Percentiles rank a stretch among this genome's conserved stretches.
phyloP scores from a whole-genome alignment of 495 filamentous ascomycete genomes.

The Xylaria telfairii region DNA sequence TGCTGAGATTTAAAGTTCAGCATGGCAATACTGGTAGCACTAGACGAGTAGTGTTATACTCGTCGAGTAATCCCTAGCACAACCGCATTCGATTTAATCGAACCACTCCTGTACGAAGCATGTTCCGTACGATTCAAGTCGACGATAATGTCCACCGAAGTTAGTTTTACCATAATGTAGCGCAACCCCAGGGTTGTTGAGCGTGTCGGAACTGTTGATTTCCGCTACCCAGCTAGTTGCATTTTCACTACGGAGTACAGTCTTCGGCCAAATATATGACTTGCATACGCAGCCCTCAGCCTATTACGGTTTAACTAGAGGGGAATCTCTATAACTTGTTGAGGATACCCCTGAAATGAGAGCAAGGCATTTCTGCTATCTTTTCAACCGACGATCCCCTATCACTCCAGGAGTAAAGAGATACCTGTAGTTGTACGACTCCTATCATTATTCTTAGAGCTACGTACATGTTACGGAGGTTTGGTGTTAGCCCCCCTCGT shows the following conservation, averaged over 20 bases:
- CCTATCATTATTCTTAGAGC: background rate
- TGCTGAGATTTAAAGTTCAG: background rate
- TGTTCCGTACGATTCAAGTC: background rate
- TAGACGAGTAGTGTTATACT: background rate
- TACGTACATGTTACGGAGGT: background rate
- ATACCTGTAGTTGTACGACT: background rate
- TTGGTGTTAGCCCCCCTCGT: background rate
- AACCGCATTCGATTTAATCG: background rate
- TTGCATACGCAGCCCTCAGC: background rate
- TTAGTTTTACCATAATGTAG: background rate
- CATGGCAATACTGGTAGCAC: background rate
- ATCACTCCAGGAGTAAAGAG: background rate
- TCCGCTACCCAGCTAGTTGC: background rate
- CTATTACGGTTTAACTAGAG: background rate
- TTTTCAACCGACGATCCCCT: background rate
- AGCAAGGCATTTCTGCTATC: background rate
- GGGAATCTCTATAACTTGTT: background rate
- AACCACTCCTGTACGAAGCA: background rate
- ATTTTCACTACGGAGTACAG: background rate
- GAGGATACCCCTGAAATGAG: background rate
- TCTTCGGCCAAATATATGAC: constrained; percentile 9
- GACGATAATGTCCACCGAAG: background rate
- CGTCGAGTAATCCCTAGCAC: background rate
- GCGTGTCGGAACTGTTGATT: background rate
- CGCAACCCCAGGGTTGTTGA: background rate